Base-by-base conservation (phyloP, 2,329 filamentous ascomycete species). In the Aotearoamyces nothofagi region DNA sequence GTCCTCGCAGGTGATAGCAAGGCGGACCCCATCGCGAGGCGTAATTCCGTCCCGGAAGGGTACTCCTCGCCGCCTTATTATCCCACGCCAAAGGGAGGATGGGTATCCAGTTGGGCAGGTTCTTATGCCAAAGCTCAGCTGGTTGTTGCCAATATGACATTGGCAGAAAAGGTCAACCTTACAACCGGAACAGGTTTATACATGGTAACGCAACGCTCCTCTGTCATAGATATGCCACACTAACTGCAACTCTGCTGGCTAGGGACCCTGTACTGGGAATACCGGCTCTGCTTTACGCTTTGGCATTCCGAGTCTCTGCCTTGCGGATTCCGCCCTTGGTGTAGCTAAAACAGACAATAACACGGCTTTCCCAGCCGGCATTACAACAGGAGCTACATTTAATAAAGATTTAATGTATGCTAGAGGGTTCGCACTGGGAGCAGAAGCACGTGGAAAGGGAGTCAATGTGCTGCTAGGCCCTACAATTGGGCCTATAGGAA, bases 131-230 rank as follows among this genome's bases (percentile, higher is more conserved):
- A 78, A 43, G 80, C 80, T 1, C 62, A 71, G 33, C 51, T 58
- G 3, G 51, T 86, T 9, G 79, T 87, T 10, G 66, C 69, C 30
- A 66, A 70, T 26, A 81, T 87, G 78, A 86, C 78, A 0, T 52
- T 87, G 32, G 78, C 78, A 2, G 80, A 86, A 49, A 87, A 86
- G 55, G 74, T 77, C 3, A 86, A 84, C 45, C 62, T 84, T 29
- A 83, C 78, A 0, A 67, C 68, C 2, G 79, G 79, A 3, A 75
- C 66, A 1, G 78, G 78, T 1, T 63, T 75, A 23, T 76, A 62
- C 38, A 84, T 83, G 78, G 78, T 32, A 27, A 17, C 16, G 27
- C 13, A 22, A 5, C 12, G n/a, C n/a, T n/a, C n/a, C n/a, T n/a
- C n/a, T n/a, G n/a, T n/a, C n/a, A n/a, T n/a, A n/a, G n/a, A n/a